Conservation (phyloP, 2,329 filamentous ascomycete species). For the Monilinia fructicola region DNA sequence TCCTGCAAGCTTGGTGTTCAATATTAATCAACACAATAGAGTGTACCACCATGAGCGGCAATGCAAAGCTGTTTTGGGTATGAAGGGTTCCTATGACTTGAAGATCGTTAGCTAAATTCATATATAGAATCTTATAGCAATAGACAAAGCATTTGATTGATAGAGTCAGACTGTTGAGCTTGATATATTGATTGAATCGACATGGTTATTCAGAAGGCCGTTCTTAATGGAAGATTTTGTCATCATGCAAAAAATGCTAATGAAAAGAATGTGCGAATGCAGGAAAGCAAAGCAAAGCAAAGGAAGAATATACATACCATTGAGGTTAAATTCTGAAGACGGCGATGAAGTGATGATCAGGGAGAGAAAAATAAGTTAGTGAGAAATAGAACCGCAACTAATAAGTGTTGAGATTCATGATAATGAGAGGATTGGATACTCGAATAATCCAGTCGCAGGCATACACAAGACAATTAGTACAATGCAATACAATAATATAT, state of each 20-base stretch:
- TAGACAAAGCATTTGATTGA: slow-evolving; percentile 4
- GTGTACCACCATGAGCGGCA: neutral
- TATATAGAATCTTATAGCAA: neutral
- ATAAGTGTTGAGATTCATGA: neutral
- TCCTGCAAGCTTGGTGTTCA: neutral
- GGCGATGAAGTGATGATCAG: neutral
- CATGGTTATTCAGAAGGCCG: slow-evolving; percentile 63
- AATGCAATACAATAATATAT: no score
- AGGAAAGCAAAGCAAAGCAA: slow-evolving; percentile 3
- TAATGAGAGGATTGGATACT: neutral
- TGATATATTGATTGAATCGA: slow-evolving; percentile 56
- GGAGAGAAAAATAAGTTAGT: neutral
- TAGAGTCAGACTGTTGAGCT: slow-evolving; percentile 63
- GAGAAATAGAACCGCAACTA: neutral
- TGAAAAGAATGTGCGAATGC: slow-evolving; percentile 13
- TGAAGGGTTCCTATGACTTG: neutral
- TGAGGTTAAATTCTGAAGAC: neutral
- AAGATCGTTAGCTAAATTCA: slow-evolving; percentile 17
- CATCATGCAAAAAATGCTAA: slow-evolving; percentile 49
- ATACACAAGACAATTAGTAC: neutral
- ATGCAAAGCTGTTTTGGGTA: neutral
- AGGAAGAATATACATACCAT: slow-evolving; percentile 17
- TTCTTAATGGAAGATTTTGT: slow-evolving; percentile 58
- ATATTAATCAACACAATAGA: neutral
- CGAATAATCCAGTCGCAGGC: neutral